Evolutionary conservation across 179 eudicot genomes (phyloP).

Genomic region (Beta corolliflora): DNA sequence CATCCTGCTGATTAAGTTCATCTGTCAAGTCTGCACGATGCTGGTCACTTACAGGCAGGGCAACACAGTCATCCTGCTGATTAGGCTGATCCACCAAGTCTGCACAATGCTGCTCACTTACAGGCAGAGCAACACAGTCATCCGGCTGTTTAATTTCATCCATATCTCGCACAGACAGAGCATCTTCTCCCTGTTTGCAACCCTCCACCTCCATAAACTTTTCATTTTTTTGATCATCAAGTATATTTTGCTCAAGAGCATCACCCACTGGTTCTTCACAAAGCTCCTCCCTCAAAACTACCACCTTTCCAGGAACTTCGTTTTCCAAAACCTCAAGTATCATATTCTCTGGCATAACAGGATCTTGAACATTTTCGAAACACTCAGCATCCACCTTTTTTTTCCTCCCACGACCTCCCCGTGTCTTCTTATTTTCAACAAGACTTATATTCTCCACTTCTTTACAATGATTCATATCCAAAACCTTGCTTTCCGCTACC

Average conservation of each 20-base stretch:
- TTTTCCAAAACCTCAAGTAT: conserved; percentile 3
- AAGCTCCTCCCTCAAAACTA: conserved; percentile 18
- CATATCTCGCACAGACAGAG: background rate
- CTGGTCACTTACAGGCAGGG: background rate
- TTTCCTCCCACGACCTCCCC: conserved; percentile 32
- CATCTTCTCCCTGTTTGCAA: background rate
- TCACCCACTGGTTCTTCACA: conserved; percentile 16
- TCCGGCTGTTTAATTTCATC: too few relatives aligned
- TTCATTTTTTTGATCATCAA: background rate
- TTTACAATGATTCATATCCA: background rate
- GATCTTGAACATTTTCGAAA: conserved; percentile 2
- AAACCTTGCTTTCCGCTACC: conserved; percentile 10
- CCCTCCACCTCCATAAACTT: background rate
- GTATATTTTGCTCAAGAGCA: conserved; percentile 15
- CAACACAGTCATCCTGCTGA: background rate
- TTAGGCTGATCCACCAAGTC: background rate
- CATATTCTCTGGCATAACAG: conserved; percentile 19
- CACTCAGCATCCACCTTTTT: conserved; percentile 26
- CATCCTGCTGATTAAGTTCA: conserved; percentile 6
- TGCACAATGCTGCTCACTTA: background rate
- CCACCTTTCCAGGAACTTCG: background rate
- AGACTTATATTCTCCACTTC: conserved; percentile 14
- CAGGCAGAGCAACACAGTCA: too few relatives aligned
- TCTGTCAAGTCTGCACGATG: background rate
- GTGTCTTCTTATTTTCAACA: conserved; percentile 27